Evolutionary conservation across 768 basidiomycete species (phyloP), one percentile per base, ranked within the genome.

Genomic region (Pleurotus citrinopileatus): DNA sequence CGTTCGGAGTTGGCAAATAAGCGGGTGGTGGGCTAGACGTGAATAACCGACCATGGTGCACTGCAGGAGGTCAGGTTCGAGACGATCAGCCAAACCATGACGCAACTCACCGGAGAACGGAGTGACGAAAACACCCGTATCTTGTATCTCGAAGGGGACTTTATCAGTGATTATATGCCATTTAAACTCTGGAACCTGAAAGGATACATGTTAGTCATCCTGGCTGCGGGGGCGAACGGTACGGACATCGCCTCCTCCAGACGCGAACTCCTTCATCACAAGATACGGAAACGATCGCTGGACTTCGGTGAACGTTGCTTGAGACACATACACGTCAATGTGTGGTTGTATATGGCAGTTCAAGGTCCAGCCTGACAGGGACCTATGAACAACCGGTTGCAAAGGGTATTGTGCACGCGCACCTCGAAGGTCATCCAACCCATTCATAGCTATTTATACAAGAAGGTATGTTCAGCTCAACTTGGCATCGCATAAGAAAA

Each of bases 341-440:
- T 84, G 75, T 1, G 74, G 57, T 65, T 93, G 89, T 40, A 93
- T 86, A 17, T 79, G 76, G 27, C 59, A 61, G 28, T 74, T 67
- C 59, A 91, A 65, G 2, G 91, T 93, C 91, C 91, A 93, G 48
- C 78, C 90, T 90, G 13, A 17, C 19, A 45, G 46, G 52, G 42
- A 48, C 51, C 29, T 51, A 27, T 36, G 8, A 53, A n/a, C 19
- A 29, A 15, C 12, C 26, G n/a, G n/a, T 2, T 29, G 27, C 9
- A 9, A 56, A 29, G 29, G n/a, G 17, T 36, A 53, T 54, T 6
- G 32, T 22, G 42, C 17, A 12, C 45, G 7, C 42, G 51, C 57
- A 86, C 90, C 87, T 74, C 93, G 77, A 32, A 95, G 72, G 67
- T 96, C 94, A 69, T 96, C 94, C 54, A 96, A 68, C 2, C 94